Percentiles rank a stretch among this genome's conserved stretches.
phyloP scores from a whole-genome alignment of 345 rosid species.

The rapeseed (Brassica napus) region DNA sequence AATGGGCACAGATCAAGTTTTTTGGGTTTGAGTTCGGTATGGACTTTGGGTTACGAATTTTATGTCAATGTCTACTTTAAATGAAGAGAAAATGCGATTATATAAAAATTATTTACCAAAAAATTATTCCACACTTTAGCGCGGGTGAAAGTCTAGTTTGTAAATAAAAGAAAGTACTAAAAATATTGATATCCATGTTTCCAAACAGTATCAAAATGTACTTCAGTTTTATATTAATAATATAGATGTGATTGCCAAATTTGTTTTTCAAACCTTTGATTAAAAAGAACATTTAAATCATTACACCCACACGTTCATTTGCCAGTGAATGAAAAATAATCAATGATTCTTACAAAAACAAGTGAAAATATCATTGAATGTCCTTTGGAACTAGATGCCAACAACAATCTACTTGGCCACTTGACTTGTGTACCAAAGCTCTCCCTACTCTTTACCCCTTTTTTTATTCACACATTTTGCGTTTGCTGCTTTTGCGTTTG shows the following conservation, averaged over 20 bases:
- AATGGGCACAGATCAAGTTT: no score
- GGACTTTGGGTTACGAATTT: no score
- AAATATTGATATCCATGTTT: no score
- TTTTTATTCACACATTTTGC: slow-evolving; percentile 21
- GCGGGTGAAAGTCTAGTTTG: no score
- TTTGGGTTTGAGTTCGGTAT: no score
- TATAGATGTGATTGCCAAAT: slow-evolving; percentile 29
- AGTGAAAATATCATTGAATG: slow-evolving; percentile 21
- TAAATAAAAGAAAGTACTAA: no score
- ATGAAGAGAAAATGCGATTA: no score
- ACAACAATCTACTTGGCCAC: slow-evolving; percentile 35
- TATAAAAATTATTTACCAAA: no score
- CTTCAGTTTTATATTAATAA: no score
- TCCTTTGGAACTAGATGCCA: slow-evolving; percentile 37
- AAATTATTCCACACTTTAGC: no score
- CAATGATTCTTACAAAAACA: slow-evolving; percentile 25
- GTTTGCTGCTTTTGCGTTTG: slow-evolving; percentile 31
- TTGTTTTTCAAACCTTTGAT: slow-evolving; percentile 14
- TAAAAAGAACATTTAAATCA: slow-evolving; percentile 20
- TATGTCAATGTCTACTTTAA: no score
- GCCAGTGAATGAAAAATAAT: neutral
- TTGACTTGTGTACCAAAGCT: slow-evolving; percentile 27
- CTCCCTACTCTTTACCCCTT: slow-evolving; percentile 13
- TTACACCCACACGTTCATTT: slow-evolving; percentile 16
- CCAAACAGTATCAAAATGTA: no score